Evolutionary conservation across 495 filamentous ascomycete genomes (phyloP), one percentile per base, ranked within the genome.

Genomic region (Penicillium fimorum): DNA sequence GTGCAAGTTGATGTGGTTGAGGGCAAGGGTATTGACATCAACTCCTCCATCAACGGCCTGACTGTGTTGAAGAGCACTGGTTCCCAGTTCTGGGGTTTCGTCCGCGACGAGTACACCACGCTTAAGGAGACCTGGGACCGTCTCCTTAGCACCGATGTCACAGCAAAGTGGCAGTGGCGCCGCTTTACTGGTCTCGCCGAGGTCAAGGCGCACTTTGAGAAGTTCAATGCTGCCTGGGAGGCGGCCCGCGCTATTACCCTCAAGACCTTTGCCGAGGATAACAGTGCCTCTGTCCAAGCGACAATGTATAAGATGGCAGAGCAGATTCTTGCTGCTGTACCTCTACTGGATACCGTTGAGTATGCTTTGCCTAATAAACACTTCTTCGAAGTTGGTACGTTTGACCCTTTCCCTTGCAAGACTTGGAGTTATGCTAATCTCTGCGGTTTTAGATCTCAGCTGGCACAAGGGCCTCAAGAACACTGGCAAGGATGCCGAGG

Each of bases 271-370:
- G 92, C 94, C n/a, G 83, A 84, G 63, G 93, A 97, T 61, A 81
- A 89, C 70, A 94, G 89, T 62, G 88, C 94, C 45, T 93, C 89
- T 65, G 94, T 98, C 17, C 94, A 98, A 80, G 86, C 87, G 59
- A 97, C 92, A 55, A 96, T 98, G 94, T 97, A 96, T 75, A 93
- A 96, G 80, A 98, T 98, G 94, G 83, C 82, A 55, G 86, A 93
- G 70, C 80, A 88, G 76, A 96, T 98, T 60, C 77, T 98, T 60
- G 89, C 79, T 17, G 83, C 77, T 25, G 91, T 81, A 52, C 84
- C 90, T 29, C 76, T 85, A 70, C 81, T 91, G 10, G 84, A 89
- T 41, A 76, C 82, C 12, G 89, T 92, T 37, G 83, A 87, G 61
- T 97, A 96, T 67, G 81, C 85, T 12, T 77, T 98, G 67, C 94